Evolutionary conservation across 2,329 filamentous ascomycete genomes (phyloP), one percentile per base, ranked within the genome.

Genomic region (Graphilbum sp.): DNA sequence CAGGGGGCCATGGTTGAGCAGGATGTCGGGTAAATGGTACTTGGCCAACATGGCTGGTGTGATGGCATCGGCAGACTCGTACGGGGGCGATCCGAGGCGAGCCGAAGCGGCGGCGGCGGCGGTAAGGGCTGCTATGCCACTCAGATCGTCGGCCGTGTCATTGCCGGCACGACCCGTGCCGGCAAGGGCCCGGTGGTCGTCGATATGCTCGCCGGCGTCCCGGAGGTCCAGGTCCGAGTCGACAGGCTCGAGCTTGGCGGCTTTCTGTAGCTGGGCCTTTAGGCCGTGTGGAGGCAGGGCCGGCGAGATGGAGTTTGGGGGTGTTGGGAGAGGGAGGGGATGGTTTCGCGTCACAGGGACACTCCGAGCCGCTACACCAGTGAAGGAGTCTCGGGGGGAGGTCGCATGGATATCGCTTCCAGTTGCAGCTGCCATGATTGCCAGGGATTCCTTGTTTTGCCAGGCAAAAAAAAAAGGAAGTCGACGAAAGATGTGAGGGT

Each of bases 241-340:
- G 57, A 87, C 71, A 51, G 68, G 64, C 46, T 76, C 72, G 52
- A 75, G 65, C 49, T 55, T 65, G 39, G 27, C 38, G 46, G 66
- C 67, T 57, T 65, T 67, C 53, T 69, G 68, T 47, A 75, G 65
- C 54, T 77, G 77, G 45, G 73, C 69, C 57, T 79, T 81, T 54
- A 81, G 74, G 51, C 79, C 80, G 51, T 88, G 83, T 43, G 87
- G 83, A 50, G 80, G 77, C 48, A 95, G 69, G 49, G 75, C 79
- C 35, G 88, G 88, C 44, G 87, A 95, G 56, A 95, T 86, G 59
- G 87, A 95, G 66, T 88, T 92, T 44, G 88, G 88, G 54, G 88
- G 88, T 56, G 88, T 95, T 46, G 82, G 85, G 52, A 94, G 75
- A 57, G 80, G 82, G 52, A 90, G 73, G 55, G 73, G 66, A 50